Base-by-base conservation (phyloP, 1,284 basidiomycete species). In the Porodaedalea pini region DNA sequence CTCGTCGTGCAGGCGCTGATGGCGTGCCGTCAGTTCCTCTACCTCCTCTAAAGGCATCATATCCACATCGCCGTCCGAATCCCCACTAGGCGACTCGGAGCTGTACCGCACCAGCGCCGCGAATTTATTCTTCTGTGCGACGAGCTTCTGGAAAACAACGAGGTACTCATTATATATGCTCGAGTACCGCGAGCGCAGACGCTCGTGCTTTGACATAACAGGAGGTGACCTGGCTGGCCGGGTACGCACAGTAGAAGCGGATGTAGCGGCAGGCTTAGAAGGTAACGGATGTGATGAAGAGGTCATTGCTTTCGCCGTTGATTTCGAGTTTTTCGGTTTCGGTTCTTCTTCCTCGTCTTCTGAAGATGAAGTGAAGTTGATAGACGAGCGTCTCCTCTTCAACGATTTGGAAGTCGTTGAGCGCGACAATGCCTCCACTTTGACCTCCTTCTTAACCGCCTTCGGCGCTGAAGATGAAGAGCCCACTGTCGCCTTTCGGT, bases 321-420 rank as follows among this genome's bases (percentile, higher is more conserved):
- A 44, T 31, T 41, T 53, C 40, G n/a, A n/a, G n/a, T n/a, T n/a
- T n/a, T 39, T 45, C 27, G 40, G 56, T 21, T 51, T 57, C 21
- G 32, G 54, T 48, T 68, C 23, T 66, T 66, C 61, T 11, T 73
- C 72, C 40, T 73, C 69, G 61, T 86, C 83, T 49, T 85, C 83
- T 51, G 83, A 81, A 1, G 83, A 84, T 2, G 82, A 83, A 2
- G 84, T 84, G 63, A 81, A 85, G 53, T 81, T 76, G 1, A 78
- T 79, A 2, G 77, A 77, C 45, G 69, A 71, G 39, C 77, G 75
- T 31, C 77, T 73, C 37, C 61, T 48, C 55, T 73, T 77, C 15
- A 52, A 43, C 49, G n/a, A 23, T 36, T 32, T 64, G 54, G n/a
- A 61, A 63, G 15, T 61, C 45, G n/a, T 62, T 61, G 13, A 54